Evolutionary conservation across 1,284 basidiomycete genomes (phyloP), one percentile per base, ranked within the genome.

Genomic region (Irpex sp.): DNA sequence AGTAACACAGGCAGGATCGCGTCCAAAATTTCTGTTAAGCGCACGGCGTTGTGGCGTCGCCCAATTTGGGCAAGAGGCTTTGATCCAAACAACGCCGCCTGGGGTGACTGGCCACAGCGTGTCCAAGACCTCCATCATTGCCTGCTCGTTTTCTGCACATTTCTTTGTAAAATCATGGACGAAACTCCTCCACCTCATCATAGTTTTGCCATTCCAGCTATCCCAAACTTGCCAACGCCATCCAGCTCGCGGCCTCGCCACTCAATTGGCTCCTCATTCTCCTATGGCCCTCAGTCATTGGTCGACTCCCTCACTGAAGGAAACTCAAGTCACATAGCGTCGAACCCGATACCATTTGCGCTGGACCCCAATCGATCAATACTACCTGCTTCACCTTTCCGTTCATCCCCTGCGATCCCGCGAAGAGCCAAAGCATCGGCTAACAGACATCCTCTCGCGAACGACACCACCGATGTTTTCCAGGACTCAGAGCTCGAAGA

Each of bases 221-320:
- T 75, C 1, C 70, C 73, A 9, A 65, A 65, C 49, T 60, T 76
- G 17, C 72, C 73, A 3, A 76, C 77, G 6, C 77, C 82, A 8
- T 81, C 83, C 21, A 76, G 81, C 50, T 82, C 83, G 51, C 80
- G 84, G 61, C 82, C 87, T 57, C 73, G 77, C 37, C 81, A 81
- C 59, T 92, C 90, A 6, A 83, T 93, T 50, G 87, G 88, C 68
- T 88, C 88, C 11, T 90, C 90, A 4, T 94, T 93, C 78, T 93
- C 92, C 0, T 90, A 92, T 69, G 90, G 87, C 26, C 91, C 91
- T 13, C 86, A 89, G 68, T 82, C 84, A 15, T 81, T 92, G 21
- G 80, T 90, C 39, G 84, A 89, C 71, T 88, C 88, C 0, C 86
- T 87, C 66, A 76, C 83, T 57, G 85, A 84, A 63, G 81, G 80